Conservation (phyloP, 495 filamentous ascomycete genomes). For the Ascobolus immersus region DNA sequence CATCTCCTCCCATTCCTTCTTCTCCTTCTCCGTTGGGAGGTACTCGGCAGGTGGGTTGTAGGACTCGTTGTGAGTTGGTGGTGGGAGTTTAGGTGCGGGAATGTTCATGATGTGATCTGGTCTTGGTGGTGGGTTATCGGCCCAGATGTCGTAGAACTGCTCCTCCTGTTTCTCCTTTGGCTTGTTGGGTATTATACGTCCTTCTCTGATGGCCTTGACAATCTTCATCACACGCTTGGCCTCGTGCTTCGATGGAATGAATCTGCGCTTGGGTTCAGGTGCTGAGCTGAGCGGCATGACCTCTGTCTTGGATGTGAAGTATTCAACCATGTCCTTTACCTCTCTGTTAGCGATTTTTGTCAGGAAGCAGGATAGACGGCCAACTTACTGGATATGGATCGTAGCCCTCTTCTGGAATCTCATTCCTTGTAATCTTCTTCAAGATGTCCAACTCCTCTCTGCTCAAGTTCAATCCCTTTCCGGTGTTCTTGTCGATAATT, state of each 20-base stretch:
- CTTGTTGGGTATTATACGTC: slow-evolving; percentile 76
- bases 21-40: slow-evolving; percentile 60
- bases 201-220: slow-evolving; percentile 81
- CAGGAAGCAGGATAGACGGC: slow-evolving; percentile 1
- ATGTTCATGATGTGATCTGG: slow-evolving; percentile 83
- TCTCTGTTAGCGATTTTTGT: slow-evolving; percentile 1
- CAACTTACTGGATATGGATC: slow-evolving; percentile 53
- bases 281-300: slow-evolving; percentile 84
- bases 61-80: slow-evolving; percentile 79
- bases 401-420: slow-evolving; percentile 63
- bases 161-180: slow-evolving; percentile 44
- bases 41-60: slow-evolving; percentile 96
- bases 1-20: slow-evolving; percentile 60
- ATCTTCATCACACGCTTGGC: slow-evolving; percentile 94
- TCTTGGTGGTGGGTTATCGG: slow-evolving; percentile 48
- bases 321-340: slow-evolving; percentile 53
- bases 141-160: slow-evolving; percentile 70
- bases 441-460: slow-evolving; percentile 74
- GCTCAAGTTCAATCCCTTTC: slow-evolving; percentile 68
- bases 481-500: slow-evolving; percentile 73
- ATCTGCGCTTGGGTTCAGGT: slow-evolving; percentile 85
- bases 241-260: slow-evolving; percentile 94
- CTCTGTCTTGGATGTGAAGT: slow-evolving; percentile 71
- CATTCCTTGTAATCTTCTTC: slow-evolving; percentile 71
- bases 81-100: slow-evolving; percentile 82